Conservation (phyloP, 768 basidiomycete species). For the Lactarius indigo region DNA sequence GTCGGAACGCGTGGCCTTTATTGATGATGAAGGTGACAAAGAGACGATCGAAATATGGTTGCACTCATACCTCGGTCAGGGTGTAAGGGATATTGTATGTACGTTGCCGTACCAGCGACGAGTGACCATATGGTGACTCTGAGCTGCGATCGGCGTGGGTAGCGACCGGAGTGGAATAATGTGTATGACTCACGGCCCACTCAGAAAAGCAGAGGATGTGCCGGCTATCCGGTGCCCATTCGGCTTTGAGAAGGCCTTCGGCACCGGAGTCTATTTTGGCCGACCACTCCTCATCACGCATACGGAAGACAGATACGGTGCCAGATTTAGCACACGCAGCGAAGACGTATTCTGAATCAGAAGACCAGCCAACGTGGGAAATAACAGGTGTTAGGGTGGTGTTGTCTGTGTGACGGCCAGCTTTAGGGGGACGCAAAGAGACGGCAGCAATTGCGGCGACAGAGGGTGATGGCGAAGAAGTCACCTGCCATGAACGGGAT, state of each 20-base stretch:
- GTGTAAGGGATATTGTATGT: constrained; percentile 84
- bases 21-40: constrained; percentile 2
- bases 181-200: constrained; percentile 70
- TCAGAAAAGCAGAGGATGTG: constrained; percentile 87
- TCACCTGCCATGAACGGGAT: constrained; percentile 72
- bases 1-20: constrained; percentile 71
- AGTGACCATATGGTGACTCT: constrained; percentile 86
- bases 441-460: constrained; percentile 38
- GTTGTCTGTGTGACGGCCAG: constrained; percentile 28
- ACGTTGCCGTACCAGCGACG: constrained; percentile 65
- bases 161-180: background rate
- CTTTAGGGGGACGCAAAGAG: constrained; percentile 34
- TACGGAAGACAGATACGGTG: constrained; percentile 70
- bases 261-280: constrained; percentile 76
- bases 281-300: constrained; percentile 75
- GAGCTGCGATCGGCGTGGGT: constrained; percentile 45
- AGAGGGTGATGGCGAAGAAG: constrained; percentile 51
- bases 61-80: constrained; percentile 62
- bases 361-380: constrained; percentile 80
- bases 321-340: constrained; percentile 73
- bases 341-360: constrained; percentile 82
- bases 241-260: constrained; percentile 82
- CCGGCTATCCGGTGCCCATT: constrained; percentile 88
- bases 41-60: background rate
- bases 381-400: constrained; percentile 43